Evolutionary conservation across 768 basidiomycete species (phyloP).

Genomic region (Psilocybe tampanensis): DNA sequence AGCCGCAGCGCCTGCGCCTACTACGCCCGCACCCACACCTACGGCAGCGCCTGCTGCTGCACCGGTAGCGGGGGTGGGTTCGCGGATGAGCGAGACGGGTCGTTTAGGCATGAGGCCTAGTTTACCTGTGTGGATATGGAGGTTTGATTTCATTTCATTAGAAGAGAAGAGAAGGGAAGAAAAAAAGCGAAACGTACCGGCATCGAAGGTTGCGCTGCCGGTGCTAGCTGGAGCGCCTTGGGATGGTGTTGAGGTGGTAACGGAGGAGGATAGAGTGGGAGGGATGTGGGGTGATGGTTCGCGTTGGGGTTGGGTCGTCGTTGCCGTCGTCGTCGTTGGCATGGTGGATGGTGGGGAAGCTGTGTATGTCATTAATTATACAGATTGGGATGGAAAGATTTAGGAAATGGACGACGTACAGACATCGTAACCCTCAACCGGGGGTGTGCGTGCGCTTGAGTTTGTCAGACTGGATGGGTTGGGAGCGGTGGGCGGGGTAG

Average conservation of each 20-base stretch:
- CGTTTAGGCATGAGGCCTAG: conserved; percentile 74
- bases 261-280: neutral
- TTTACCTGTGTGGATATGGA: conserved; percentile 46
- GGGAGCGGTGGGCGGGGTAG: neutral
- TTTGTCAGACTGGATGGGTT: no score
- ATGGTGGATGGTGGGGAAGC: conserved; percentile 1
- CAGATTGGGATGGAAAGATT: neutral
- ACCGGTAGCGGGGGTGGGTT: conserved; percentile 9
- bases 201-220: conserved; percentile 11
- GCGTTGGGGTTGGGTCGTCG: conserved; percentile 15
- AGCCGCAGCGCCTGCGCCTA: neutral
- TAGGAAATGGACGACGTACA: neutral
- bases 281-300: conserved; percentile 12
- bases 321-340: neutral
- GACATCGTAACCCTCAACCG: conserved; percentile 20
- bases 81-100: conserved; percentile 55
- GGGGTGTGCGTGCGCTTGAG: no score
- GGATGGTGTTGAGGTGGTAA: conserved; percentile 3
- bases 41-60: neutral
- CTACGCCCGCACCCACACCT: neutral
- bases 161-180: neutral
- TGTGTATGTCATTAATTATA: neutral
- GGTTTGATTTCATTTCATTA: neutral
- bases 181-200: conserved; percentile 1
- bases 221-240: neutral